These are phyloP conservation scores for Micromonas pusilla DNA, from an alignment of 139 green algal genomes.

Conservation along the genomic window DNA sequence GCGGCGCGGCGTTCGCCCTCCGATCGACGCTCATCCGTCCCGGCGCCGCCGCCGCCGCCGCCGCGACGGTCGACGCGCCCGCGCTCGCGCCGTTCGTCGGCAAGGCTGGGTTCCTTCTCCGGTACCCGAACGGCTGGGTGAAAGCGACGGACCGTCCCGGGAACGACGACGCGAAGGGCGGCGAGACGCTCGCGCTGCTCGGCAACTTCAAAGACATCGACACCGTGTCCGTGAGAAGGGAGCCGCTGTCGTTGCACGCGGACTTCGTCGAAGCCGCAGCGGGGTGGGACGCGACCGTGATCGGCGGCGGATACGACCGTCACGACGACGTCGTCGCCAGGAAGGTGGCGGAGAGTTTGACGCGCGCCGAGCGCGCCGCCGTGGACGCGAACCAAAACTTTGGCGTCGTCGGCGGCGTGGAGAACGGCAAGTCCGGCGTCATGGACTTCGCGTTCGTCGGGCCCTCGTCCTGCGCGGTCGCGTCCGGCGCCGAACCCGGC, in stretches of 20 bases:
- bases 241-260: not conserved
- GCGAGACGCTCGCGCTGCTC: not conserved
- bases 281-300: not conserved
- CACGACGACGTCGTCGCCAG: not conserved
- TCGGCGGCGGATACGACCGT: not conserved
- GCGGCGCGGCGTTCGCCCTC: not conserved
- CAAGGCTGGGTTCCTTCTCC: not conserved
- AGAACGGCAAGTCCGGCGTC: not conserved
- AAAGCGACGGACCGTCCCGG: not conserved
- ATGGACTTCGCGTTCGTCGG: not conserved
- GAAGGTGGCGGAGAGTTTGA: not conserved
- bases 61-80: not conserved
- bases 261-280: not conserved
- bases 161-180: not conserved
- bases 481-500: not conserved
- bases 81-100: not conserved
- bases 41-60: too few relatives aligned
- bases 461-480: not conserved
- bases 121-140: not conserved
- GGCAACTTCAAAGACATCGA: conserved; percentile 15
- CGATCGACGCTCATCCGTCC: not conserved
- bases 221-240: not conserved
- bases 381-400: not conserved
- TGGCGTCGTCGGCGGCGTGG: conserved; percentile 9
- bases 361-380: not conserved